Evolutionary conservation across 176 grass and related monocot species (phyloP), one percentile per base, ranked within the genome.

Genomic region (barley (Hordeum vulgare)): DNA sequence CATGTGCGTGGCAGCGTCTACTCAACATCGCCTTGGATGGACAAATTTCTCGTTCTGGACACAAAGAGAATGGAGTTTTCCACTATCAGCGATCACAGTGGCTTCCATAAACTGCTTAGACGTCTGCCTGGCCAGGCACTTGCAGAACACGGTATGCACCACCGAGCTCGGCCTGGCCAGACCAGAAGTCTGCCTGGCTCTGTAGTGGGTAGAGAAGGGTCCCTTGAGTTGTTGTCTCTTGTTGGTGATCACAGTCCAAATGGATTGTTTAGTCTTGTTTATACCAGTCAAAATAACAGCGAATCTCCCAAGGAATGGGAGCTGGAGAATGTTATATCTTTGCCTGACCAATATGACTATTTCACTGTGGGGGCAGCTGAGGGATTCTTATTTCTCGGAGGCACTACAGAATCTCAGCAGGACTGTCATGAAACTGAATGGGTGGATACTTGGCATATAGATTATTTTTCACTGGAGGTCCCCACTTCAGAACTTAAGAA

Each of bases 361-460:
- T 68, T 23, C 33, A 85, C 56, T 9, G 42, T 61, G 17, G 76
- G 67, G 61, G 84, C 31, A 9, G 7, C 56, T 21, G 69, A 75
- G 25, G 77, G 69, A 13, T 81, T 81, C 24, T 42, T 86, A 9
- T 81, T 81, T 25, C 66, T 86, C 53, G 40, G 27, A 73, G 41
- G 56, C 41, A 23, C 17, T 21, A 69, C 23, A 11, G 6, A 26
- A 79, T 12, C 15, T 49, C 64, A 17, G 42, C 2, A 6, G 14
- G 47, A 40, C 24, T 3, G 7, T 41, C 17, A 34, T 18, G 51
- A 56, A 36, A 21, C 51, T 56, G 1, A 8, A 4, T 18, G 9
- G 15, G 25, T 3, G 36, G 42, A 74, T 26, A 31, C 41, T 51
- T 51, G 25, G 71, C 24, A 25, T 18, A 11, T 23, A 18, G 83